Percentiles rank a stretch among this genome's conserved stretches.
These are phyloP conservation scores for Talaromyces sp. DNA, from an alignment of 2,329 filamentous ascomycete species.

Conservation along the genomic window DNA sequence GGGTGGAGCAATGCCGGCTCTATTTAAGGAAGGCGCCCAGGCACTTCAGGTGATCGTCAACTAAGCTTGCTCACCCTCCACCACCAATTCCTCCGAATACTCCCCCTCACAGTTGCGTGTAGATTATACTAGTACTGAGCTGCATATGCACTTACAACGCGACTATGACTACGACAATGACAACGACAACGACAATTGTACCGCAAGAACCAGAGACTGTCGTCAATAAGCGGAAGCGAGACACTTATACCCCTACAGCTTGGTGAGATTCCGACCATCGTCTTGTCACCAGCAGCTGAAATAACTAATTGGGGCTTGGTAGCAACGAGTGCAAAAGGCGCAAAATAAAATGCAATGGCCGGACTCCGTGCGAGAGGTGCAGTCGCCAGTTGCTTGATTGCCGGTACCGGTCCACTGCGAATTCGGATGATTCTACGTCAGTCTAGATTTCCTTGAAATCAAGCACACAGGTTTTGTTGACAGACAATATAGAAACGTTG, in stretches of 20 bases:
- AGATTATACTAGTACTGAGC: not conserved
- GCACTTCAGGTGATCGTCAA: conserved; percentile 1
- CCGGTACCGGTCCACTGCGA: not conserved
- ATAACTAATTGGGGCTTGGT: not conserved
- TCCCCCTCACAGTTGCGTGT: conserved; percentile 22
- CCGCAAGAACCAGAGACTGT: not conserved
- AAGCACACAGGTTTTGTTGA: not conserved
- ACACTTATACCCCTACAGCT: not conserved
- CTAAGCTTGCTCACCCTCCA: conserved; percentile 13
- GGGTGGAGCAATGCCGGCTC: not conserved
- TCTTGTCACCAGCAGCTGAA: not conserved
- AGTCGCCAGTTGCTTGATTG: not conserved
- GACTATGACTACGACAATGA: not conserved
- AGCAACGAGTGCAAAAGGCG: not conserved
- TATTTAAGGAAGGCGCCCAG: conserved; percentile 50
- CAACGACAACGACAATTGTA: not conserved
- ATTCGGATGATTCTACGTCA: not conserved
- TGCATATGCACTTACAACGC: not conserved
- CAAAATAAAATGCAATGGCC: not conserved
- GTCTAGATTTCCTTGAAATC: not conserved
- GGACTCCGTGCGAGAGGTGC: not conserved
- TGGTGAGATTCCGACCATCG: not conserved
- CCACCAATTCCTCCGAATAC: conserved; percentile 23
- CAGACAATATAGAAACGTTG: not conserved
- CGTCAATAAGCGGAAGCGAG: not conserved